Conservation (phyloP, 768 basidiomycete species). For the Cubamyces sp. region DNA sequence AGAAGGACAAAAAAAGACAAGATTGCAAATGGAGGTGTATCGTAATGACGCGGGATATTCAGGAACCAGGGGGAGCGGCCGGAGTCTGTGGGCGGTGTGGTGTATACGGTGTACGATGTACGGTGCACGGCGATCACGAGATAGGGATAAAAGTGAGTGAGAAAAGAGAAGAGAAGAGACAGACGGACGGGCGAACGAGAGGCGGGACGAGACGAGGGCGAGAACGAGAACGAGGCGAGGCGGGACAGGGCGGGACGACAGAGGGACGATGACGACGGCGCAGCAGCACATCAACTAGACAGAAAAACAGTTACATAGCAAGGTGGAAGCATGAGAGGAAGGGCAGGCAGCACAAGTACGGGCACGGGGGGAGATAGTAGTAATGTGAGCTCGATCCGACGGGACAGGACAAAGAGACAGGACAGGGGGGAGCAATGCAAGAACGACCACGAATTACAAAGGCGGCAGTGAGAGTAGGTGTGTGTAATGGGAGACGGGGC, state of each 20-base stretch:
- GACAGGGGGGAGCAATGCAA: too few species aligned
- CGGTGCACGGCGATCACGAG: too few species aligned
- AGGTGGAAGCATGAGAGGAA: slow-evolving; percentile 11
- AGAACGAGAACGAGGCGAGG: neutral
- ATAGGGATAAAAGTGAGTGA: too few species aligned
- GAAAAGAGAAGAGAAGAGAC: neutral
- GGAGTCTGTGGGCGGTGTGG: too few species aligned
- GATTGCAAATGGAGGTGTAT: slow-evolving; percentile 13
- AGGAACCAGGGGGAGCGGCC: too few species aligned
- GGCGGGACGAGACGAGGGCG: neutral
- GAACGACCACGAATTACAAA: too few species aligned
- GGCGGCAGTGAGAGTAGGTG: neutral
- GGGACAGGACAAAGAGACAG: too few species aligned
- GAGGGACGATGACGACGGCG: slow-evolving; percentile 11
- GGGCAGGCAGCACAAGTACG: too few species aligned
- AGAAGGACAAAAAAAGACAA: neutral
- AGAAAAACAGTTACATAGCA: slow-evolving; percentile 22
- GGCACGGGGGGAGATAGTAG: neutral
- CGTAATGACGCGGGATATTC: neutral
- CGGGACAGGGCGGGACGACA: neutral
- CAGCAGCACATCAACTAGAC: slow-evolving; percentile 17
- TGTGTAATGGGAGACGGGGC: neutral
- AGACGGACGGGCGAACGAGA: neutral
- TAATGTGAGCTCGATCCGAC: neutral
- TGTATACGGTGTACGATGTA: too few species aligned